Percentiles rank a stretch among this genome's conserved stretches.
These are phyloP conservation scores for Saccharomyces uvarum DNA, from an alignment of 1,139 yeast genomes.

Conservation along the genomic window DNA sequence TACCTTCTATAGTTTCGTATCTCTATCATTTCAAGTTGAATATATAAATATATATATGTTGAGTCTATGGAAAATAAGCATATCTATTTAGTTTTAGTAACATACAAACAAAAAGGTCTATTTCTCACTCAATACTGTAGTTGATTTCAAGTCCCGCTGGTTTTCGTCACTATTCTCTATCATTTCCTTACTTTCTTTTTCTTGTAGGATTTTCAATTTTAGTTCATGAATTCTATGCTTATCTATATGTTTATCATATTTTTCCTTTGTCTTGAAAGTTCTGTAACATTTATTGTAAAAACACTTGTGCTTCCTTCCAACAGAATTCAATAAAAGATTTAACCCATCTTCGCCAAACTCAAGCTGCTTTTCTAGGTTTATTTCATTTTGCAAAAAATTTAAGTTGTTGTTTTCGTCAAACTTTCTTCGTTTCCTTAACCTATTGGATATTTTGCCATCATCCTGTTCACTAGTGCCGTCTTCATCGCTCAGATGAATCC, in stretches of 20 bases:
- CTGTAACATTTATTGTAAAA: conserved; percentile 28
- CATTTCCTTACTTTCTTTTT: conserved; percentile 5
- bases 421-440: conserved; percentile 3
- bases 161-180: neutral
- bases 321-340: conserved; percentile 24
- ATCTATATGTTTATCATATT: conserved; percentile 27
- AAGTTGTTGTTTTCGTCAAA: conserved; percentile 4
- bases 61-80: neutral
- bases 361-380: conserved; percentile 12
- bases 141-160: neutral
- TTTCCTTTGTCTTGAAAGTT: conserved; percentile 30
- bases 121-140: neutral
- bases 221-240: conserved; percentile 31
- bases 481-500: neutral
- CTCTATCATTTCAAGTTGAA: neutral
- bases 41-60: neutral
- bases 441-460: neutral
- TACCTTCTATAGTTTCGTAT: neutral
- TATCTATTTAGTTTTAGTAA: neutral
- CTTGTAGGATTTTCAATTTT: conserved; percentile 25
- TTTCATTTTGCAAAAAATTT: conserved; percentile 14
- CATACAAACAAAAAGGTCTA: neutral
- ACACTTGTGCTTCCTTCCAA: conserved; percentile 30
- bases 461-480: conserved; percentile 1
- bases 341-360: conserved; percentile 20